These are phyloP conservation scores for Dactylonectria estremocensis DNA, from an alignment of 2,329 filamentous ascomycete genomes.

Conservation along the genomic window DNA sequence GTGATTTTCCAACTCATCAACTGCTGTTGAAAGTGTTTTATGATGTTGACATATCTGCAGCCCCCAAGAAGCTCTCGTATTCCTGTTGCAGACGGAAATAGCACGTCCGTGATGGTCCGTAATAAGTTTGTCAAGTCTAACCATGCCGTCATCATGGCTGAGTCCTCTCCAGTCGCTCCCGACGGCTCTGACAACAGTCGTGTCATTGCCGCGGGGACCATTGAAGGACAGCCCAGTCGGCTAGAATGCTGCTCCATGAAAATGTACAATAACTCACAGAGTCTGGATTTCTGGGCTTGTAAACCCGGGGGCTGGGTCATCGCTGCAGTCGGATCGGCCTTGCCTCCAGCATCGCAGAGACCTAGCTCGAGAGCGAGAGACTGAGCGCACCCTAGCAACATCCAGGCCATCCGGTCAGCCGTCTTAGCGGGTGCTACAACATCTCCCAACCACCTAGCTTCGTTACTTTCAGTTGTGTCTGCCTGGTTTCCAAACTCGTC, in stretches of 20 bases:
- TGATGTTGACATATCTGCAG: conserved; percentile 29
- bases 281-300: conserved; percentile 8
- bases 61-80: conserved; percentile 22
- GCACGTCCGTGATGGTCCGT: conserved; percentile 31
- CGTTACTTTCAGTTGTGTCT: conserved; percentile 11
- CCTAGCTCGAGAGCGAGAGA: conserved; percentile 37
- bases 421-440: conserved; percentile 68
- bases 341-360: conserved; percentile 23
- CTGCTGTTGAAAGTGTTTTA: conserved; percentile 38
- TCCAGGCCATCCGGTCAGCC: conserved; percentile 72
- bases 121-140: conserved; percentile 30
- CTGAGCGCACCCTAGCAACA: conserved; percentile 62
- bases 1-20: conserved; percentile 22
- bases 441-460: conserved; percentile 62
- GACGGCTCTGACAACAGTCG: conserved; percentile 14
- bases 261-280: conserved; percentile 30
- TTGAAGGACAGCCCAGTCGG: conserved; percentile 32
- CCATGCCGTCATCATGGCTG: conserved; percentile 24
- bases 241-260: conserved; percentile 36
- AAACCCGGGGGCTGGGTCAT: background rate
- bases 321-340: background rate
- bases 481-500: conserved; percentile 32
- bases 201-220: conserved; percentile 24
- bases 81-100: conserved; percentile 61
- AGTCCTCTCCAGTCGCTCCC: background rate